Evolutionary conservation across 768 basidiomycete genomes (phyloP), one percentile per base, ranked within the genome.

Genomic region (Cantharellus anzutake): DNA sequence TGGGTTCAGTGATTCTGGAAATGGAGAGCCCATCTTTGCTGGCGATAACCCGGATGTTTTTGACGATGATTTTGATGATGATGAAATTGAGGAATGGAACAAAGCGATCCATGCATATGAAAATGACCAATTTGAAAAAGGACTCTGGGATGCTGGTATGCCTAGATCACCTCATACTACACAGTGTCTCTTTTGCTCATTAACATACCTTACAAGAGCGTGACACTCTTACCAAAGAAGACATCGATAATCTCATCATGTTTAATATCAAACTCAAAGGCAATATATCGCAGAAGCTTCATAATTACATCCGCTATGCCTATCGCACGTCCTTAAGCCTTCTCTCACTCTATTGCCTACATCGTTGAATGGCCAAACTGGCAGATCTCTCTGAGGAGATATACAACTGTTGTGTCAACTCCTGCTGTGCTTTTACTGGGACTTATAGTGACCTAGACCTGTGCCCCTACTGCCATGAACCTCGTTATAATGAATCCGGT

Each of bases 351-450:
- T 60, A 3, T 57, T 34, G 35, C 56, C 53, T 61, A 11, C 60
- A 61, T n/a, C 38, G 35, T 2, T 29, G 42, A 4, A 51, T 61
- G 7, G 42, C 39, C 4, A 34, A 42, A 5, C 60, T 61, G 14
- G 39, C 60, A 3, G 70, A 67, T 1, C 64, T 75, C 51, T 62
- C 67, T 20, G 69, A 73, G 1, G 60, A 65, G 1, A 53, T 42
- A 68, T 73, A 68, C 64, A 64, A 76, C 64, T 76, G 75, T 63
- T 78, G 77, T 64, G 56, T 65, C 34, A 72, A 73, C 56, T 73
- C 72, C 0, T 78, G 77, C 62, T 65, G 65, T 57, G 71, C 68
- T 60, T 77, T 66, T 61, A 64, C 68, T 11, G 74, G 74, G 1
- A 63, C 67, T 0, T 66, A 71, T 41, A 64, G 60, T 3, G 63